Base-by-base conservation (phyloP, 345 rosid genomes). In the Psidium guajava region DNA sequence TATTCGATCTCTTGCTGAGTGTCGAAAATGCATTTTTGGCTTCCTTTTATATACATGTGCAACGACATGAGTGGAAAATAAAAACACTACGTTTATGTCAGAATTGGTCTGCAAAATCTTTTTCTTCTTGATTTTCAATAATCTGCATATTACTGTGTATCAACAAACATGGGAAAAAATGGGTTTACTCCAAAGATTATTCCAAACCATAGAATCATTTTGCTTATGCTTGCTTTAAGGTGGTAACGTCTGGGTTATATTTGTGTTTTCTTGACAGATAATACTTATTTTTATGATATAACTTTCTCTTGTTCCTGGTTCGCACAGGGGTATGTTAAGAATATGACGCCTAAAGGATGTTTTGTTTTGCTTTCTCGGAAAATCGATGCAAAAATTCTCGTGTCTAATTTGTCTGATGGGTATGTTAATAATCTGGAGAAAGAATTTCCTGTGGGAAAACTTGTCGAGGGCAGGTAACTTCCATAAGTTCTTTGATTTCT, bases 321-420 rank as follows among this genome's bases (percentile, higher is more conserved):
- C 18, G 85, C 86, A 85, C 91, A 97, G 99, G 99, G 99, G 59
- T 97, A 97, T 92, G 98, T 96, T 59, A 97, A 95, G 92, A 94
- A 92, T 89, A 90, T 95, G 21, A 89, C 88, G 73, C 82, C 99
- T 54, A 97, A 95, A 87, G 99, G 98, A 80, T 97, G 99, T 86
- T 97, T 96, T 90, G 91, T 97, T 86, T 82, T 88, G 86, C 95
- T 97, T 86, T 96, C 99, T 53, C 91, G 98, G 89, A 95, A 92
- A 86, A 81, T 97, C 6, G 99, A 97, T 84, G 99, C 99, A 11
- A 97, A 90, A 90, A 89, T 97, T 89, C 92, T 92, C 77, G 28
- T 96, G 53, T 95, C 98, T 82, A 94, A 97, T 90, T 88, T 97
- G 82, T 92, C 95, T 28, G 95, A 94, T 91, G 96, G 92, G 82